Evolutionary conservation across 2,329 filamentous ascomycete species (phyloP).

Genomic region (Ophiostoma pallidulum): DNA sequence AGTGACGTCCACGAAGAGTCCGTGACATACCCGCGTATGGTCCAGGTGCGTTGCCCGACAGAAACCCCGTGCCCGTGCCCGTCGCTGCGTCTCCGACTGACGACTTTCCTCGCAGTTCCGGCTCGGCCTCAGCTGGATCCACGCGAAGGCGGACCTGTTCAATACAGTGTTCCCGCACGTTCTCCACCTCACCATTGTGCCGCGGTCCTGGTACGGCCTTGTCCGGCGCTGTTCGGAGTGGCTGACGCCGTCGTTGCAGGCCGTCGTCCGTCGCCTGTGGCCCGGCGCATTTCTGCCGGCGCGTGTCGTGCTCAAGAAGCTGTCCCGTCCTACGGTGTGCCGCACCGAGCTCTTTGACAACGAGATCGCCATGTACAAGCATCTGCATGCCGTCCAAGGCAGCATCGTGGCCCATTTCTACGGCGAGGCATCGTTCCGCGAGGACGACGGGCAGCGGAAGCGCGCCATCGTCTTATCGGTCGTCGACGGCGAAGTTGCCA

Average conservation of each 20-base stretch:
- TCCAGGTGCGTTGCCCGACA: too few relatives aligned
- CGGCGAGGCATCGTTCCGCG: not conserved
- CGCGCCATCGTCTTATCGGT: not conserved
- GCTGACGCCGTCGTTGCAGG: not conserved
- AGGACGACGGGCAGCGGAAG: not conserved
- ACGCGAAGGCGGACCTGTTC: not conserved
- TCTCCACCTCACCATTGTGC: not conserved
- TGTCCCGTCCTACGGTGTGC: not conserved
- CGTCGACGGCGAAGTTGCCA: not conserved
- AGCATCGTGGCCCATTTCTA: not conserved
- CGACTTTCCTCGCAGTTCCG: not conserved
- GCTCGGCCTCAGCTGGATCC: not conserved
- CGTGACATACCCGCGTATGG: too few relatives aligned
- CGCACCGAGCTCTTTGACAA: not conserved
- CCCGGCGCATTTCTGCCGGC: not conserved
- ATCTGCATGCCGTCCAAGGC: not conserved
- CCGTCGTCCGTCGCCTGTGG: not conserved
- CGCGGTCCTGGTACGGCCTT: not conserved
- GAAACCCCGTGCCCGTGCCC: too few relatives aligned
- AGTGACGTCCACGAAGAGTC: too few relatives aligned
- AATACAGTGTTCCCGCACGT: not conserved
- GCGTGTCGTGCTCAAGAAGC: not conserved
- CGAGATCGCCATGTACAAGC: not conserved
- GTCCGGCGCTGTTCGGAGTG: not conserved
- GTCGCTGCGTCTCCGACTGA: too few relatives aligned